A percentile compares a stretch with the other conserved stretches of the same genome.
Conservation (phyloP, 2,329 filamentous ascomycete genomes). For the Penicillium sp. region DNA sequence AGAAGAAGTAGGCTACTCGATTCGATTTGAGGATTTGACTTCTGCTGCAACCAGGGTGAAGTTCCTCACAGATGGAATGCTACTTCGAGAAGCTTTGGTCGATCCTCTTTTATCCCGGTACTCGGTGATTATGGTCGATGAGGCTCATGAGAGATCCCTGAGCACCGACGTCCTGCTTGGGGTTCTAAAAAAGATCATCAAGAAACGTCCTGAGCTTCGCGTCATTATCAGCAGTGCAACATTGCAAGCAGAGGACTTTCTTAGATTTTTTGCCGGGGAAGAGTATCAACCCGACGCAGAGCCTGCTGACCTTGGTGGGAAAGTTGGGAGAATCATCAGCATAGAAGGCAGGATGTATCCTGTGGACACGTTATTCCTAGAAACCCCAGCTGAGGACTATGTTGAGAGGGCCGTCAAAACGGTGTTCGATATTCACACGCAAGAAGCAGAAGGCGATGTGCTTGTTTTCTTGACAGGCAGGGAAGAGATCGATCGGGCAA, state of each 20-base stretch:
- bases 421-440: constrained; percentile 81
- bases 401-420: constrained; percentile 79
- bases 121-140: constrained; percentile 96
- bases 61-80: constrained; percentile 89
- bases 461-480: constrained; percentile 88
- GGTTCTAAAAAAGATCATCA: constrained; percentile 85
- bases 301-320: constrained; percentile 39
- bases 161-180: constrained; percentile 91
- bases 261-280: constrained; percentile 69
- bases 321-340: constrained; percentile 69
- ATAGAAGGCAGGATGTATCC: constrained; percentile 86
- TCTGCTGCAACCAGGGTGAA: constrained; percentile 85
- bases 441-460: constrained; percentile 81
- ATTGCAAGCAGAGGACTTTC: constrained; percentile 82
- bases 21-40: constrained; percentile 87
- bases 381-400: constrained; percentile 79
- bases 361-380: constrained; percentile 81
- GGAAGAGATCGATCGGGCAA: constrained; percentile 83
- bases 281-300: constrained; percentile 38
- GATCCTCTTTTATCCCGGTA: constrained; percentile 90
- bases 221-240: constrained; percentile 94
- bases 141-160: constrained; percentile 90
- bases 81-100: constrained; percentile 88
- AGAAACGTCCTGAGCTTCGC: constrained; percentile 75
- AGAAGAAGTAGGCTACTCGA: constrained; percentile 90